These are phyloP conservation scores for Chaetomiaceae sp. DNA, from an alignment of 2,329 filamentous ascomycete genomes.

Conservation along the genomic window DNA sequence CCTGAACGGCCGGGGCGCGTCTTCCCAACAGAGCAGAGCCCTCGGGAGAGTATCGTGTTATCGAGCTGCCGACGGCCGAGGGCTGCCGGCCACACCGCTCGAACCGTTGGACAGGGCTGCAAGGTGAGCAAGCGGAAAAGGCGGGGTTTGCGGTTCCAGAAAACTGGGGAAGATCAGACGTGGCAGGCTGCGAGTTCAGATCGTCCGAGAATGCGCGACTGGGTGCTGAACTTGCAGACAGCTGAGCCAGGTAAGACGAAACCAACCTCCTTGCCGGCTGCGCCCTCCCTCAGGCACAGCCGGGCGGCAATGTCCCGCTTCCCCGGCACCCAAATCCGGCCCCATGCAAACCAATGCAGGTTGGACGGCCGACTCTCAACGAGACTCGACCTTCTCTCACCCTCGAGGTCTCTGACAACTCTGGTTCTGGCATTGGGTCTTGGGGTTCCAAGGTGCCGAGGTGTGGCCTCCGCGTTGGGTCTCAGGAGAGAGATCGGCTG, in stretches of 20 bases:
- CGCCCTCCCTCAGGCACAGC: neutral
- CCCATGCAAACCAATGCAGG: neutral
- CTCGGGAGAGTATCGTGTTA: no score
- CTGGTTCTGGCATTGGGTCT: no score
- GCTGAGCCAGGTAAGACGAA: neutral
- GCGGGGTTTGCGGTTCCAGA: neutral
- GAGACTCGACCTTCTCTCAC: neutral
- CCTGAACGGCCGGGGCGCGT: no score
- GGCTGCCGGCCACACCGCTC: neutral
- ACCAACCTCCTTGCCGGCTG: neutral
- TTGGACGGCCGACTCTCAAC: no score
- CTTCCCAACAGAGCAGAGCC: no score
- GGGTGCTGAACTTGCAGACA: neutral
- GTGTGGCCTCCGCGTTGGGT: neutral
- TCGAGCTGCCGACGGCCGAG: no score
- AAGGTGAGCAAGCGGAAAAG: neutral
- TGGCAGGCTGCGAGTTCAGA: slow-evolving; percentile 10
- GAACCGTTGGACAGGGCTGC: neutral
- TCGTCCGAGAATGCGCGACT: neutral
- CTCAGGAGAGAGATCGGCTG: no score
- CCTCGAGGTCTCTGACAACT: neutral
- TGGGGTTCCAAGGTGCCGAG: neutral
- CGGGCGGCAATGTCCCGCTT: neutral
- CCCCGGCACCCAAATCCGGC: neutral
- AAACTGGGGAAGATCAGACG: slow-evolving; percentile 2